Evolutionary conservation across 2,329 filamentous ascomycete species (phyloP), one percentile per base, ranked within the genome.

Genomic region (Sclerotinia spermophila): DNA sequence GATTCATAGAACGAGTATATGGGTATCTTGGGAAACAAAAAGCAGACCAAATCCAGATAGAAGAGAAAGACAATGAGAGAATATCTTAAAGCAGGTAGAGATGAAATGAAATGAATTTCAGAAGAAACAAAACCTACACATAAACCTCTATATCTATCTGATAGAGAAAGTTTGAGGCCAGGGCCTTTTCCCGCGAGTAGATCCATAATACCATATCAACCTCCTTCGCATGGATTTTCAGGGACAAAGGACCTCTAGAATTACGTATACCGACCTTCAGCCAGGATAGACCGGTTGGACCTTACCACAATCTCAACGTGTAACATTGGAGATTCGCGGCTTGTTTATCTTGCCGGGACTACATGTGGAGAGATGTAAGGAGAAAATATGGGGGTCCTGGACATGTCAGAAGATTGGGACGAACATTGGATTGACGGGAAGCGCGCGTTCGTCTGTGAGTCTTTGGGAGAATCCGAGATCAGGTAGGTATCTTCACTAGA

Each of bases 271-370:
- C 17, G 40, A 45, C 30, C 24, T 48, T 21, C 38, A 45, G 66
- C 38, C 55, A 33, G 65, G 53, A 58, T 67, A 4, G 56, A 40
- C 48, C 19, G 44, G 19, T 42, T 40, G 11, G 13, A 40, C 44
- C 33, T 11, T 69, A 69, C n/a, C 67, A 45, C 58, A 27, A 64
- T 64, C 33, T 69, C 58, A 64, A 55, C 67, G 53, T 64, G 58
- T 51, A 64, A 69, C 58, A 69, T 40, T 44, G 44, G n/a, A 61
- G 58, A 62, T 55, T 62, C 56, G 56, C 55, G 67, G 61, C 61
- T 62, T 69, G 8, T 10, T 40, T 30, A 42, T 69, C n/a, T 61
- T 61, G 56, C 33, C 45, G 62, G 35, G 58, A 27, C 38, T 19
- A 53, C 35, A 55, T n/a, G 58, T 62, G 67, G 58, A 42, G 59